Base-by-base conservation (phyloP, 140 eudicot species). In the Anethum foeniculum region DNA sequence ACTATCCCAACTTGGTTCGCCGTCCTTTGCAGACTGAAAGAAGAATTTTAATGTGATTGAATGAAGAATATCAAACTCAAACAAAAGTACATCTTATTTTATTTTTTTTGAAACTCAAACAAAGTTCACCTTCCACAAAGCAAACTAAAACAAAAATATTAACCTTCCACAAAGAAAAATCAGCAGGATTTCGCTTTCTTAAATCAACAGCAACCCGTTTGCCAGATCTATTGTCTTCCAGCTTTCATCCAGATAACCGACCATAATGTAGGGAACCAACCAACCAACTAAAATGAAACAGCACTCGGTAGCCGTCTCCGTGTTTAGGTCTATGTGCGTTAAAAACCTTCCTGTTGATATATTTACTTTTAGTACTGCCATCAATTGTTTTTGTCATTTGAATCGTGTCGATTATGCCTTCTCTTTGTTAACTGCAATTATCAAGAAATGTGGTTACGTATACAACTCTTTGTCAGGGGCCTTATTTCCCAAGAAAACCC, bases 151-250 rank as follows among this genome's bases (percentile, higher is more conserved):
- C 38, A 34, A 34, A 34, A 43, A 11, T 76, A 67, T 44, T 41
- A 60, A 91, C 98, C 96, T 94, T 91, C 98, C 97, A 94, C 83
- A 94, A 77, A 23, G 97, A 96, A 86, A 94, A 92, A 76, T 94
- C 96, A 48, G 95, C 94, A 43, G 93, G 96, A 87, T 92, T 87
- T 48, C 83, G 80, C 83, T 92, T 94, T 76, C 98, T 88, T 18
- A 86, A 81, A 89, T 94, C 98, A 76, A 94, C 86, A 49, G 96
- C 89, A 81, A 94, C 92, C 36, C 97, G 89, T 81, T 94, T 97
- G 71, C 98, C 97, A 36, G 97, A 92, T 85, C 96, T 84, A 71
- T 89, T 92, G 83, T 90, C 97, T 68, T 89, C 98, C 60, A 87
- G 87, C 84, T 83, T 92, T 78, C 96, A 79, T 46, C 93, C 90